These are phyloP conservation scores for Neurospora sp. DNA, from an alignment of 495 filamentous ascomycete species.

Conservation along the genomic window DNA sequence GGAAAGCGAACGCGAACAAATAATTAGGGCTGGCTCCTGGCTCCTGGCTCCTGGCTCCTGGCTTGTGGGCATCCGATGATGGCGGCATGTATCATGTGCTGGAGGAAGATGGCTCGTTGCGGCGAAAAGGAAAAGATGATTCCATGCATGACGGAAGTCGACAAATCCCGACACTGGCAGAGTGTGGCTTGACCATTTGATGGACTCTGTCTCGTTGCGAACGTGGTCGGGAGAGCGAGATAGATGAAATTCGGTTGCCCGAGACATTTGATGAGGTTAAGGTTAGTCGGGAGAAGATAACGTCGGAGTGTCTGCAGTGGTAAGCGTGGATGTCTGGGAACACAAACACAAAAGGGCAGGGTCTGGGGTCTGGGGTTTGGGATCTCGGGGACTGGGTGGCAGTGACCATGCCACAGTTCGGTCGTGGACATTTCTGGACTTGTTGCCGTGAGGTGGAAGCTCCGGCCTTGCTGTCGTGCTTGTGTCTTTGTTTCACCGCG, in stretches of 20 bases:
- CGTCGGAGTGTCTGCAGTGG: background rate
- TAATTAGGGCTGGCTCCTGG: background rate
- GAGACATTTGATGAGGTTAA: background rate
- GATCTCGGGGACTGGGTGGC: background rate
- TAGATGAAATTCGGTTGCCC: background rate
- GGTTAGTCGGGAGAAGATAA: background rate
- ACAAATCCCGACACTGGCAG: background rate
- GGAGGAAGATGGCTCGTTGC: background rate
- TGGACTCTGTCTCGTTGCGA: background rate
- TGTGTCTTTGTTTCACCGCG: background rate
- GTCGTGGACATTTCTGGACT: background rate
- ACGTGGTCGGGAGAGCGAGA: background rate
- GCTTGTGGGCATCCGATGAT: background rate
- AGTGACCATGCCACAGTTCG: background rate
- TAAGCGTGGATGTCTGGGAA: background rate
- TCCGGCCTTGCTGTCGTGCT: background rate
- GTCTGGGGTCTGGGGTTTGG: background rate
- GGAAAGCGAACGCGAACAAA: background rate
- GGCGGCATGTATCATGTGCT: background rate
- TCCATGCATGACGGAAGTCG: background rate
- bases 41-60: background rate
- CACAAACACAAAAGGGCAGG: background rate
- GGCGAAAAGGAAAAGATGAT: background rate
- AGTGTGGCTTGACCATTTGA: background rate
- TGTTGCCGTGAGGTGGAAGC: background rate